Percentiles rank a stretch among this genome's conserved stretches.
These are phyloP conservation scores for Canna indica DNA, from an alignment of 176 grass and related monocot genomes.

Conservation along the genomic window DNA sequence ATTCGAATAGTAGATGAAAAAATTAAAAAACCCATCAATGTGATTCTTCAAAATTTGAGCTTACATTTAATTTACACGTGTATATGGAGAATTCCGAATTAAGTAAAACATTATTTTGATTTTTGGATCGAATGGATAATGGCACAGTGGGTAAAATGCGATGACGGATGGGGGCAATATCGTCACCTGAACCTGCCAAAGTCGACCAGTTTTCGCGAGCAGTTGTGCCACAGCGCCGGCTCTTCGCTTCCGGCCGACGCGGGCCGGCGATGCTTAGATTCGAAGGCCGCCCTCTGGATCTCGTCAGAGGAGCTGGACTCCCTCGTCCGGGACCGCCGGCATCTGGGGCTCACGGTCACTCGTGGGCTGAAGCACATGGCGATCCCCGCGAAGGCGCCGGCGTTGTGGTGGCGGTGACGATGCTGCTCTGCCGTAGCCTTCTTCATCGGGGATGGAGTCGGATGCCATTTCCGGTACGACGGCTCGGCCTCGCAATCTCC, in stretches of 20 bases:
- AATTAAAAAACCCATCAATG: too few relatives aligned
- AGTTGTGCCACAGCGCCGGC: neutral
- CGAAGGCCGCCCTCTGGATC: neutral
- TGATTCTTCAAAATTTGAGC: neutral
- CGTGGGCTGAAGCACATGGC: conserved; percentile 2
- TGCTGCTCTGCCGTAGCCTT: neutral
- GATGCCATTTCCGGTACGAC: neutral
- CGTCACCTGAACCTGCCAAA: neutral
- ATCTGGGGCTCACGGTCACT: neutral
- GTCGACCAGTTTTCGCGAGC: neutral
- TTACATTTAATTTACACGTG: neutral
- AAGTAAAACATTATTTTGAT: too few relatives aligned
- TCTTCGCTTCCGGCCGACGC: neutral
- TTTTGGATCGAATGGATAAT: neutral
- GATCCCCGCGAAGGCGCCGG: neutral
- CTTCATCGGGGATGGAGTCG: neutral
- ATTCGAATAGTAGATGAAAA: too few relatives aligned
- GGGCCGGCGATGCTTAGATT: neutral
- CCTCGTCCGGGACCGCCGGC: neutral
- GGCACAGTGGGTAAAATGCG: neutral
- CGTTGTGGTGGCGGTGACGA: neutral
- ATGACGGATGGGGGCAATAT: neutral
- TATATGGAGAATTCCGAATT: too few relatives aligned
- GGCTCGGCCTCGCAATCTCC: neutral
- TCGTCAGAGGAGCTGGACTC: neutral